Percentiles rank a stretch among this genome's conserved stretches.
Conservation (phyloP, 495 filamentous ascomycete species). For the Astrothelium subdiscretum region DNA sequence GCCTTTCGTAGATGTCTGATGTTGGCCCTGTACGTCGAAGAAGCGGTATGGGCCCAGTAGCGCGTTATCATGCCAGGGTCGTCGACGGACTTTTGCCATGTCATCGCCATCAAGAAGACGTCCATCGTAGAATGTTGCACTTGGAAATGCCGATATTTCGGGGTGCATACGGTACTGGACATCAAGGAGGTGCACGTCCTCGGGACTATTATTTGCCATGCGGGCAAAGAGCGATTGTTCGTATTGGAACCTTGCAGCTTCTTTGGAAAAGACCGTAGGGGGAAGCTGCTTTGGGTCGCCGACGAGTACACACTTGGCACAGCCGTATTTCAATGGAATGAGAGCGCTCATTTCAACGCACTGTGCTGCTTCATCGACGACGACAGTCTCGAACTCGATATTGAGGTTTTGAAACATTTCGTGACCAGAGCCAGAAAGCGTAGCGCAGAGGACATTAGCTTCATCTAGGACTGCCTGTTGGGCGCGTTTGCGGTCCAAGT, state of each 20-base stretch:
- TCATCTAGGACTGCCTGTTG: slow-evolving; percentile 86
- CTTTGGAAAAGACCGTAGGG: slow-evolving; percentile 87
- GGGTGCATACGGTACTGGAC: slow-evolving; percentile 99
- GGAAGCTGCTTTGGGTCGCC: slow-evolving; percentile 96
- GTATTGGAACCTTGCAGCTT: slow-evolving; percentile 85
- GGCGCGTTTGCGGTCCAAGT: slow-evolving; percentile 68
- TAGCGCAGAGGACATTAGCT: slow-evolving; percentile 88
- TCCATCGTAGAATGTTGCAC: slow-evolving; percentile 81
- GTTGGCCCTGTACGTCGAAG: slow-evolving; percentile 87
- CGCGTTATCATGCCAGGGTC: slow-evolving; percentile 73
- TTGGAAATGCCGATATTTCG: slow-evolving; percentile 82
- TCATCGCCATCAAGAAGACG: slow-evolving; percentile 69
- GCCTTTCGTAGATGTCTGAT: slow-evolving; percentile 61
- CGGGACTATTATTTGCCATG: slow-evolving; percentile 85
- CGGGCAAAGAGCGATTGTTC: slow-evolving; percentile 96
- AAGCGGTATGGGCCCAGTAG: slow-evolving; percentile 91
- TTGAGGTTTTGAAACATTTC: slow-evolving; percentile 93
- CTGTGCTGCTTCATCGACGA: slow-evolving; percentile 97
- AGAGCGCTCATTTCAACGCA: slow-evolving; percentile 94
- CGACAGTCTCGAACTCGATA: slow-evolving; percentile 95
- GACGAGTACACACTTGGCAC: slow-evolving; percentile 91
- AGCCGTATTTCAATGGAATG: slow-evolving; percentile 95
- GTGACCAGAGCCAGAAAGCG: slow-evolving; percentile 88
- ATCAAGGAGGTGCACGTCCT: slow-evolving; percentile 87
- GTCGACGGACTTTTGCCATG: slow-evolving; percentile 62